These are phyloP conservation scores for Cladophialophora carrionii DNA, from an alignment of 2,329 filamentous ascomycete genomes.

Conservation along the genomic window DNA sequence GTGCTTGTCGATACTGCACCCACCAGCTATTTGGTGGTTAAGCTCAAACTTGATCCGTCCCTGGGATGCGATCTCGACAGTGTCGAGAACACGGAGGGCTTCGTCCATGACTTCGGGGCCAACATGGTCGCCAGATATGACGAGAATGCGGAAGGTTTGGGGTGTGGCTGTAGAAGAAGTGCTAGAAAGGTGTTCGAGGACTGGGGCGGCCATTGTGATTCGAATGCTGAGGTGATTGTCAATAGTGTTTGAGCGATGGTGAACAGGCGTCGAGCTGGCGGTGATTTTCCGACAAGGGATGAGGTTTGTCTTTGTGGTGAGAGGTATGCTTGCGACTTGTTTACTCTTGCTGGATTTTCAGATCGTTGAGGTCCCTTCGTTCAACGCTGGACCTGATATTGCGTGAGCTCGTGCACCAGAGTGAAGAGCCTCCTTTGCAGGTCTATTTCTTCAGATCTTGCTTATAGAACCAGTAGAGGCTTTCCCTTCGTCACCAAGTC, in stretches of 20 bases:
- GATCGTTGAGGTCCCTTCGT: not conserved
- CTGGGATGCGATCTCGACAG: constrained; percentile 48
- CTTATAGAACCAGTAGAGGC: not conserved
- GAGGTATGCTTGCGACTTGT: not conserved
- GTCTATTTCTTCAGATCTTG: not conserved
- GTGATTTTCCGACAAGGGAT: not conserved
- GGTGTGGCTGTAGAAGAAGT: constrained; percentile 1
- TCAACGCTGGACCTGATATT: not conserved
- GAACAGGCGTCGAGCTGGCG: not conserved
- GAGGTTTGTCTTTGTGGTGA: not conserved
- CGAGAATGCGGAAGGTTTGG: constrained; percentile 53
- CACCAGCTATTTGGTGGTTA: constrained; percentile 67
- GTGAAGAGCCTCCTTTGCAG: not conserved
- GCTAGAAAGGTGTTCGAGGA: constrained; percentile 2
- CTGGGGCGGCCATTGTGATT: constrained; percentile 12
- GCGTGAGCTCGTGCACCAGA: not conserved
- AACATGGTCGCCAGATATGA: constrained; percentile 71
- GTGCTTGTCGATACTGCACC: constrained; percentile 66
- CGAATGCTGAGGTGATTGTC: not conserved
- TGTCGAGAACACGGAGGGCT: constrained; percentile 64
- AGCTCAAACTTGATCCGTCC: constrained; percentile 65
- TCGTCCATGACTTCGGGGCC: constrained; percentile 69
- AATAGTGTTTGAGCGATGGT: not conserved
- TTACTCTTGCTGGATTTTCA: not conserved
- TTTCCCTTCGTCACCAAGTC: not conserved